phyloP scores from a whole-genome alignment of 140 eudicot species.

The Cichorium intybus region DNA sequence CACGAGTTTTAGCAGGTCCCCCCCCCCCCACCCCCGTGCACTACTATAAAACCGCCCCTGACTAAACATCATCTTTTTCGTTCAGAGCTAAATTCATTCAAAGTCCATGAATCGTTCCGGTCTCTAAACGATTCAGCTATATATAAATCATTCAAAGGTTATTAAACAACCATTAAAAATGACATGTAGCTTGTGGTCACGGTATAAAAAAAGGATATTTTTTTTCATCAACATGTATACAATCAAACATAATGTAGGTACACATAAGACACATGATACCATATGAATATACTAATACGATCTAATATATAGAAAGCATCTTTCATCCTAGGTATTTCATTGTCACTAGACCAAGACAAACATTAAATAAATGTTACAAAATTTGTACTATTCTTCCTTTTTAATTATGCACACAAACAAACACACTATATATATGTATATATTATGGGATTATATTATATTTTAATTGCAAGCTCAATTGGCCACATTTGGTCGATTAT shows the following conservation, averaged over 20 bases:
- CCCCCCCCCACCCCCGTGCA: too few species aligned
- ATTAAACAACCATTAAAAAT: too few species aligned
- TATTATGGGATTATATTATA: too few species aligned
- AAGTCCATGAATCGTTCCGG: too few species aligned
- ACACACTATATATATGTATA: background rate
- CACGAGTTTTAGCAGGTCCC: too few species aligned
- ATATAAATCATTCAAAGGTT: too few species aligned
- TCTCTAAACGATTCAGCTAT: too few species aligned
- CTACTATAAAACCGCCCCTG: too few species aligned
- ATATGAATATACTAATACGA: background rate
- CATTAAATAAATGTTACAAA: conserved; percentile 10
- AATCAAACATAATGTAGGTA: conserved; percentile 9
- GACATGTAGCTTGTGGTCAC: too few species aligned
- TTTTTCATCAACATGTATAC: background rate
- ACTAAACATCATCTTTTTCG: too few species aligned
- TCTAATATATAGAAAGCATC: background rate
- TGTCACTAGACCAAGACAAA: conserved; percentile 10
- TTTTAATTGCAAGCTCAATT: conserved; percentile 12
- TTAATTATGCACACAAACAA: background rate
- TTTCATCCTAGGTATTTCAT: conserved; percentile 6
- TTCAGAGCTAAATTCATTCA: too few species aligned
- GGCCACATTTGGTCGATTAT: background rate
- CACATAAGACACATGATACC: background rate
- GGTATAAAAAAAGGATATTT: too few species aligned
- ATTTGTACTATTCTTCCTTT: background rate